These are phyloP conservation scores for Agrocybe chaxingu DNA, from an alignment of 768 basidiomycete genomes.

Conservation along the genomic window DNA sequence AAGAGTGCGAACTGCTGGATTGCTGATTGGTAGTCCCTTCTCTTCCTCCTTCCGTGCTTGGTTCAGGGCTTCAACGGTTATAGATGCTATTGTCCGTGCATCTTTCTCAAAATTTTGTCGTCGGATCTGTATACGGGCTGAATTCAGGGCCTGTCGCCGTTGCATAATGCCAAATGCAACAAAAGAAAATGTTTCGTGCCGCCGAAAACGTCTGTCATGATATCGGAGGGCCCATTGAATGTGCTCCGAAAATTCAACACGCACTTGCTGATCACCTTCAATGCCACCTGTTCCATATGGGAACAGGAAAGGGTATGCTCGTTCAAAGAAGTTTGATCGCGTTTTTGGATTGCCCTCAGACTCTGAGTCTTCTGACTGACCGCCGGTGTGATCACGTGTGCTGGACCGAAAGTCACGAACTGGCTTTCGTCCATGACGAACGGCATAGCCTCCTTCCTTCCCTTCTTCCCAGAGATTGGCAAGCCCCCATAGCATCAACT, in stretches of 20 bases:
- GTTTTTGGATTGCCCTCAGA: no score
- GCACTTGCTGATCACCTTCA: constrained; percentile 9
- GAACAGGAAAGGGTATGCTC: constrained; percentile 22
- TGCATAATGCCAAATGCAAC: constrained; percentile 27
- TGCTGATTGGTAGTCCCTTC: constrained; percentile 7
- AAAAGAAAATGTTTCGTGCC: constrained; percentile 28
- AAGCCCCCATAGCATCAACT: constrained; percentile 23
- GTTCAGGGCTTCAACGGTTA: constrained; percentile 22
- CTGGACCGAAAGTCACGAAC: constrained; percentile 13
- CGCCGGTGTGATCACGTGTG: background rate
- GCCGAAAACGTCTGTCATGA: constrained; percentile 25
- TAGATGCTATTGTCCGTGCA: constrained; percentile 10
- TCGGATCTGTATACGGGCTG: constrained; percentile 28
- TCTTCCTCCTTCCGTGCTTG: constrained; percentile 24
- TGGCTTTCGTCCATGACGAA: constrained; percentile 14
- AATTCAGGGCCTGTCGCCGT: constrained; percentile 21
- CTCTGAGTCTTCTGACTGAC: background rate
- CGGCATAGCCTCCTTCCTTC: constrained; percentile 21
- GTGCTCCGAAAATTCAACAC: constrained; percentile 18
- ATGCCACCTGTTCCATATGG: constrained; percentile 31
- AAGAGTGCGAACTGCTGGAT: constrained; percentile 17
- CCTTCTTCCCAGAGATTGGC: constrained; percentile 11
- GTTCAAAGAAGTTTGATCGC: constrained; percentile 15
- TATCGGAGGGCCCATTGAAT: constrained; percentile 25
- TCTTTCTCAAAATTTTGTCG: constrained; percentile 22